These are phyloP conservation scores for Ganoderma leucocontextum DNA, from an alignment of 1,284 basidiomycete genomes.

Conservation along the genomic window DNA sequence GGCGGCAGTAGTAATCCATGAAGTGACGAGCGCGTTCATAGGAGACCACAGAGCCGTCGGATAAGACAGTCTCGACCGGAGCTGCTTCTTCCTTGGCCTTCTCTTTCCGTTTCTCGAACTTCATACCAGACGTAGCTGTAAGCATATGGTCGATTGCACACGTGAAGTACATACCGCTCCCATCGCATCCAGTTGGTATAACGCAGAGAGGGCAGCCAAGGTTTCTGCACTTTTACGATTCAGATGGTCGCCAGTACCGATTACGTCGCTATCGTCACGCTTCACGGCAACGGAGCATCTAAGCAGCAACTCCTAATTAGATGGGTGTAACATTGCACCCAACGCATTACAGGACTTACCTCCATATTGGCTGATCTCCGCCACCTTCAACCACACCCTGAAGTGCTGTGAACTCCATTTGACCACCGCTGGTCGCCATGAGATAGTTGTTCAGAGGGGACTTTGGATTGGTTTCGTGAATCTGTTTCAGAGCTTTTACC, in stretches of 20 bases:
- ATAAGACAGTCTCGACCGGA: slow-evolving; percentile 52
- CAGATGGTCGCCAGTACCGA: slow-evolving; percentile 70
- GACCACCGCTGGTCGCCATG: slow-evolving; percentile 17
- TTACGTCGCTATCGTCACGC: slow-evolving; percentile 49
- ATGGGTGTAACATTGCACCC: not conserved
- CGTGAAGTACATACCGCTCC: slow-evolving; percentile 56
- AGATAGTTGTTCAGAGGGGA: slow-evolving; percentile 52
- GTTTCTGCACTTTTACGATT: slow-evolving; percentile 77
- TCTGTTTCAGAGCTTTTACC: slow-evolving; percentile 42
- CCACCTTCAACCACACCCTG: slow-evolving; percentile 28
- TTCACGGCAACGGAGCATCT: slow-evolving; percentile 25
- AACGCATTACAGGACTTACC: slow-evolving; percentile 17
- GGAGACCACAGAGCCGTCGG: slow-evolving; percentile 72
- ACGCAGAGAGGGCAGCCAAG: slow-evolving; percentile 77
- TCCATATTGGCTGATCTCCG: slow-evolving; percentile 29
- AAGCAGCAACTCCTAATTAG: not conserved
- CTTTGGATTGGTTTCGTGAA: slow-evolving; percentile 52
- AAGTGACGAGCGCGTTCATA: slow-evolving; percentile 88
- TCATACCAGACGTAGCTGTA: not conserved
- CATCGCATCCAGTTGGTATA: slow-evolving; percentile 71
- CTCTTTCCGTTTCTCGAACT: slow-evolving; percentile 31
- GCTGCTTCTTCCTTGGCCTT: slow-evolving; percentile 15
- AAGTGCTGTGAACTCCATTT: slow-evolving; percentile 21
- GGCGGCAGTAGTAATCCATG: slow-evolving; percentile 94
- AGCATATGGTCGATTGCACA: not conserved